phyloP scores from a whole-genome alignment of 768 basidiomycete genomes.

The Serendipita sp. region DNA sequence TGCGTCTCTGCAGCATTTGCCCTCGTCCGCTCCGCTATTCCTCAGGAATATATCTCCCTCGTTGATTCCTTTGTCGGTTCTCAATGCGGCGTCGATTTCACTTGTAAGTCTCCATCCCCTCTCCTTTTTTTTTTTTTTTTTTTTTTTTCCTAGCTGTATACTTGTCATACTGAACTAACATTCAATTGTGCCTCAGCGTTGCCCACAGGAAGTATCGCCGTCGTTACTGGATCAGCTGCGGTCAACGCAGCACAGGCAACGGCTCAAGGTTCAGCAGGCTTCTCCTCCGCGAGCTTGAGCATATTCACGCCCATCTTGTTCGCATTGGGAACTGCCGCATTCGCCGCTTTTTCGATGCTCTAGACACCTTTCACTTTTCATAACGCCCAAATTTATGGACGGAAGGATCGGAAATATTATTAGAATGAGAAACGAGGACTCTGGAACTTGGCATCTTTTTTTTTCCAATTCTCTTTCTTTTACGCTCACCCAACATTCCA shows the following conservation, averaged over 20 bases:
- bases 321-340: background rate
- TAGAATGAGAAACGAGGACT: too few relatives aligned
- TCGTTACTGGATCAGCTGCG: background rate
- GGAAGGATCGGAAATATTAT: too few relatives aligned
- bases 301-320: background rate
- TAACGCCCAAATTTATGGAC: too few relatives aligned
- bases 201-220: background rate
- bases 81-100: slow-evolving; percentile 1
- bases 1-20: background rate
- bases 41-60: background rate
- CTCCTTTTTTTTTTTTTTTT: too few relatives aligned
- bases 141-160: background rate
- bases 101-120: background rate
- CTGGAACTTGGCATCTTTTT: too few relatives aligned
- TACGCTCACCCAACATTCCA: too few relatives aligned
- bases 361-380: too few relatives aligned
- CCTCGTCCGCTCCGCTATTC: background rate
- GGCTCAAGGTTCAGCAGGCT: background rate
- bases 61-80: background rate
- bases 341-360: background rate
- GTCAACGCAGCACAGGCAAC: background rate
- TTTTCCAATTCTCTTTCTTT: too few relatives aligned
- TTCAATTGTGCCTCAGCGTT: background rate
- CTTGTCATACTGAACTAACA: background rate
- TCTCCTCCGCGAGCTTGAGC: background rate